Conservation (phyloP, 306 rosid species). For the Cicer bijugum region DNA sequence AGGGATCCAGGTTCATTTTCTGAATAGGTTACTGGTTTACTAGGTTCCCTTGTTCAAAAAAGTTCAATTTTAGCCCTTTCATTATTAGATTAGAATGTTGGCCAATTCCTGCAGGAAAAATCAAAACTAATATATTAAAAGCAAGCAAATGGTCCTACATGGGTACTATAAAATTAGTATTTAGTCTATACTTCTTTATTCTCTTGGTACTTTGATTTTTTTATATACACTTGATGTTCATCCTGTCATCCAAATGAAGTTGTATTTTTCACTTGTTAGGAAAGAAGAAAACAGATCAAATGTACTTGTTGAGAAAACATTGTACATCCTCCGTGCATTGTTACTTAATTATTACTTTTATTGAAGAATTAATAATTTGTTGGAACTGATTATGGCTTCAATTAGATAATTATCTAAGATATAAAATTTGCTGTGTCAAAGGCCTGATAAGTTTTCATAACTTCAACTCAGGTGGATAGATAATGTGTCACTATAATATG, state of each 20-base stretch:
- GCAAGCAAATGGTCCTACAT: slow-evolving; percentile 23
- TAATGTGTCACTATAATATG: slow-evolving; percentile 34
- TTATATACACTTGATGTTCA: slow-evolving; percentile 16
- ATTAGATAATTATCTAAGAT: slow-evolving; percentile 29
- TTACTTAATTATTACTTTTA: slow-evolving; percentile 23
- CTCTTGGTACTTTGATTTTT: slow-evolving; percentile 34
- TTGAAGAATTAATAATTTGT: slow-evolving; percentile 24
- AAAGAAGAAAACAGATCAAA: slow-evolving; percentile 31
- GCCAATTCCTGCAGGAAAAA: slow-evolving; percentile 6
- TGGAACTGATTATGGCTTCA: slow-evolving; percentile 32
- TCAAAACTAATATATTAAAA: background rate
- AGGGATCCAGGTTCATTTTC: slow-evolving; percentile 1
- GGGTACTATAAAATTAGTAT: slow-evolving; percentile 13
- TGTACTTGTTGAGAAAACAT: slow-evolving; percentile 29
- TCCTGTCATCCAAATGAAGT: slow-evolving; percentile 28
- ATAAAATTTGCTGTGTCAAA: slow-evolving; percentile 14
- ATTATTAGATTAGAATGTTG: slow-evolving; percentile 27
- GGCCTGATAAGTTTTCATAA: slow-evolving; percentile 35
- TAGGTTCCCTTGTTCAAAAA: background rate
- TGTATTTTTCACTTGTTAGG: slow-evolving; percentile 3
- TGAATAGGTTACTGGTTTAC: slow-evolving; percentile 19
- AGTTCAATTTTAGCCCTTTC: background rate
- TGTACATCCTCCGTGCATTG: slow-evolving; percentile 32
- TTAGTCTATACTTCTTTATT: slow-evolving; percentile 33
- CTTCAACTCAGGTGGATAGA: slow-evolving; percentile 24